Percentiles rank a stretch among this genome's conserved stretches.
Conservation (phyloP, 169 alveolate species). For the Besnoitia besnoiti region DNA sequence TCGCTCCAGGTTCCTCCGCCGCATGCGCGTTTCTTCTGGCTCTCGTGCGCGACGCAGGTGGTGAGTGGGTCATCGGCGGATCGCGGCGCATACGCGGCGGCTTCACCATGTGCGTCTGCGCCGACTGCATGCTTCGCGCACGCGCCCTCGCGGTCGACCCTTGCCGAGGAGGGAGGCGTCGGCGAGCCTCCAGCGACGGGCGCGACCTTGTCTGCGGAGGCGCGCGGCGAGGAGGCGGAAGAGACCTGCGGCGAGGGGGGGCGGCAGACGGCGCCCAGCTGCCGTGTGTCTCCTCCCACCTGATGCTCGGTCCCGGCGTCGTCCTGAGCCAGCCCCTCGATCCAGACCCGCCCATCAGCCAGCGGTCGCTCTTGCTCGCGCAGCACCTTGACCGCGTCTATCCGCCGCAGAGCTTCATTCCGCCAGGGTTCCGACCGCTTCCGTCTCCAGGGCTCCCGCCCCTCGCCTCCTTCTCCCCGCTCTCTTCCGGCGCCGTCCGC, state of each 20-base stretch:
- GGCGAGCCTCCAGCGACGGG: too few relatives aligned
- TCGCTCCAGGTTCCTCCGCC: neutral
- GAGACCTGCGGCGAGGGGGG: neutral
- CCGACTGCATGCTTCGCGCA: too few relatives aligned
- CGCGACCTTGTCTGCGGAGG: too few relatives aligned
- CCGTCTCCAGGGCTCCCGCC: neutral
- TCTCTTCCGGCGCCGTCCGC: neutral
- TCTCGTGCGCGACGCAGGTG: constrained; percentile 29
- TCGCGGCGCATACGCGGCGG: neutral
- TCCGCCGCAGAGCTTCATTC: neutral
- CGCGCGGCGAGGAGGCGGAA: neutral
- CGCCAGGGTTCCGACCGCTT: neutral
- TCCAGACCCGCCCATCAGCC: neutral
- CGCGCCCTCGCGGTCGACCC: too few relatives aligned
- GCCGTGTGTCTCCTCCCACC: neutral
- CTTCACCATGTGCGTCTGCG: too few relatives aligned
- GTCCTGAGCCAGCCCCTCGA: neutral
- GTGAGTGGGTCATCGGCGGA: neutral
- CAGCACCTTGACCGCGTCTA: neutral
- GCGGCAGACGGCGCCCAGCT: neutral
- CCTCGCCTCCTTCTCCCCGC: neutral
- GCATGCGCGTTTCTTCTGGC: neutral
- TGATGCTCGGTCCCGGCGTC: neutral
- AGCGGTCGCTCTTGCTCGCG: neutral
- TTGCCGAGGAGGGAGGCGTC: too few relatives aligned